phyloP scores from a whole-genome alignment of 2,329 filamentous ascomycete species.

The Ceratocystis alfenasii region DNA sequence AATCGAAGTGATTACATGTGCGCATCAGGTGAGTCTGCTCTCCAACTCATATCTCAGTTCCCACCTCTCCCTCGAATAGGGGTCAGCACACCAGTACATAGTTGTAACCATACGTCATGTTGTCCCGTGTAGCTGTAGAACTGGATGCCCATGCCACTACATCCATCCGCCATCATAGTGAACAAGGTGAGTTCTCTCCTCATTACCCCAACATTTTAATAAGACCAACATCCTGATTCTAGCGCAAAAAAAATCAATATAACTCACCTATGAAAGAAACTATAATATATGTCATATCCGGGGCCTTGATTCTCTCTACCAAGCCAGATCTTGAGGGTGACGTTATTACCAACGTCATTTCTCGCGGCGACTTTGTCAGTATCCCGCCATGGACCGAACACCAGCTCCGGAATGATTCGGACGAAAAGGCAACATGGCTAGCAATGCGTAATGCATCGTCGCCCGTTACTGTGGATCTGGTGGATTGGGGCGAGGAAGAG shows the following conservation, averaged over 20 bases:
- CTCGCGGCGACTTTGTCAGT: conserved; percentile 55
- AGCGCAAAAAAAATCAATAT: background rate
- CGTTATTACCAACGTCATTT: conserved; percentile 43
- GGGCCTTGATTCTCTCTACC: conserved; percentile 49
- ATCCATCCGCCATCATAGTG: conserved; percentile 56
- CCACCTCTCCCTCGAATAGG: background rate
- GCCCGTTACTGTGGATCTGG: conserved; percentile 50
- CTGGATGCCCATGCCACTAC: conserved; percentile 50
- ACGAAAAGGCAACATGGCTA: conserved; percentile 51
- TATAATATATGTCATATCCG: conserved; percentile 53
- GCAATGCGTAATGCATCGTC: conserved; percentile 49
- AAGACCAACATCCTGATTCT: background rate
- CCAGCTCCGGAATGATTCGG: conserved; percentile 54
- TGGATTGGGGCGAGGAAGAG: conserved; percentile 47
- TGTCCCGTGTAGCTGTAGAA: conserved; percentile 28
- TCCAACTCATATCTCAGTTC: background rate
- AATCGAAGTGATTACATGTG: conserved; percentile 54
- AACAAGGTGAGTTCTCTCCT: conserved; percentile 41
- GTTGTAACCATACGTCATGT: background rate
- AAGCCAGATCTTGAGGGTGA: conserved; percentile 41
- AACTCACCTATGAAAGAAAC: conserved; percentile 40
- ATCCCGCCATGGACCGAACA: conserved; percentile 60
- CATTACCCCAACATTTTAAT: conserved; percentile 1
- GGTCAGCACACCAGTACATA: background rate
- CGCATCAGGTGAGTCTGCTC: conserved; percentile 43